Percentiles rank a stretch among this genome's conserved stretches.
Conservation (phyloP, 768 basidiomycete genomes). For the Podaxis carcinomalis region DNA sequence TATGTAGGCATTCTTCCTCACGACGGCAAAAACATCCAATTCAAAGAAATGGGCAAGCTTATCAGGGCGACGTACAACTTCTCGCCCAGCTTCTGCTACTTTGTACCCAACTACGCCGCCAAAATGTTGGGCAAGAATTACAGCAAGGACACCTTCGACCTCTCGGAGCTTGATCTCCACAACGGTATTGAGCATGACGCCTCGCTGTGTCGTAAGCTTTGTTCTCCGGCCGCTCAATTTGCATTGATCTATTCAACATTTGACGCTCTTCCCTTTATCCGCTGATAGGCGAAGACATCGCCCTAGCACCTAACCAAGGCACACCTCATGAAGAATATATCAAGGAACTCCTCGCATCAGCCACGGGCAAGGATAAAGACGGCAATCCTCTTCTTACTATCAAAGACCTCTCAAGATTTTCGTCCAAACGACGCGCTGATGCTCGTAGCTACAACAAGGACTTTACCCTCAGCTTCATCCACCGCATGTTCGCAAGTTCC, state of each 20-base stretch:
- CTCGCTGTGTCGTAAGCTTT: conserved; percentile 52
- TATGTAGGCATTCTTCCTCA: conserved; percentile 58
- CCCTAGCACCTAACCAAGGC: conserved; percentile 44
- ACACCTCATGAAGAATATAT: conserved; percentile 46
- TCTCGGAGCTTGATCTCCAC: conserved; percentile 66
- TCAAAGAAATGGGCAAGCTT: conserved; percentile 39
- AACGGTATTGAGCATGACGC: conserved; percentile 75
- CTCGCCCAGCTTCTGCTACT: conserved; percentile 59
- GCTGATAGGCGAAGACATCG: conserved; percentile 49
- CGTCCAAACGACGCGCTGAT: conserved; percentile 59
- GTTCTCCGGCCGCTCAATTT: neutral
- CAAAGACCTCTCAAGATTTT: conserved; percentile 53
- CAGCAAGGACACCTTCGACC: conserved; percentile 54
- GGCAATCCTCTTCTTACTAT: conserved; percentile 47
- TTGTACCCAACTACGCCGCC: conserved; percentile 60
- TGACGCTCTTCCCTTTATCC: neutral
- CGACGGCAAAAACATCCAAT: conserved; percentile 65
- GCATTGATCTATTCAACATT: neutral
- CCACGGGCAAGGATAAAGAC: conserved; percentile 51
- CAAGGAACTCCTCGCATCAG: conserved; percentile 51
- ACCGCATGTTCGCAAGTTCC: conserved; percentile 60
- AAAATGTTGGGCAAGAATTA: conserved; percentile 54
- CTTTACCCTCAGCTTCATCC: conserved; percentile 44
- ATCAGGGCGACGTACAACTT: conserved; percentile 68
- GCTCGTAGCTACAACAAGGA: conserved; percentile 48